These are phyloP conservation scores for Fusarium sp. DNA, from an alignment of 2,329 filamentous ascomycete species.

Conservation along the genomic window DNA sequence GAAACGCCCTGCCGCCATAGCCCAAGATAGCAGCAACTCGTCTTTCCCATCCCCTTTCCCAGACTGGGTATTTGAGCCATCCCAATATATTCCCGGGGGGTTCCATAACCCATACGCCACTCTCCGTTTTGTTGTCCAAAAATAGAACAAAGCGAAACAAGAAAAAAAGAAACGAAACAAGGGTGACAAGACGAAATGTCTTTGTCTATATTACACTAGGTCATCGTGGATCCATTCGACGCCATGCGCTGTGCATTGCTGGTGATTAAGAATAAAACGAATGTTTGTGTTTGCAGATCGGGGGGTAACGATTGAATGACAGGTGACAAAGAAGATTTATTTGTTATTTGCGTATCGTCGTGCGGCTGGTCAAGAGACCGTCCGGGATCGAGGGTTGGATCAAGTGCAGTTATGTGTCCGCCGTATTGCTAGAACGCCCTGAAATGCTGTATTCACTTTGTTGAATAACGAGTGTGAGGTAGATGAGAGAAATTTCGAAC, in stretches of 20 bases:
- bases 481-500: constrained; percentile 22
- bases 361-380: constrained; percentile 35
- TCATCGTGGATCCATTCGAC: constrained; percentile 42
- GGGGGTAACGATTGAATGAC: constrained; percentile 36
- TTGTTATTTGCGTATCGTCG: constrained; percentile 45
- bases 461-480: constrained; percentile 30
- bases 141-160: constrained; percentile 36
- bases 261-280: constrained; percentile 35
- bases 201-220: constrained; percentile 50
- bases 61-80: constrained; percentile 38
- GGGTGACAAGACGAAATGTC: constrained; percentile 34
- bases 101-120: constrained; percentile 40
- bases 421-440: constrained; percentile 39
- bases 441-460: constrained; percentile 39
- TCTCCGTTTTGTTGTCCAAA: constrained; percentile 46
- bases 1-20: constrained; percentile 44
- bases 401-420: constrained; percentile 20
- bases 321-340: constrained; percentile 43
- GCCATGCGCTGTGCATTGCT: constrained; percentile 48
- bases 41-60: constrained; percentile 26
- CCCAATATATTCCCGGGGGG: constrained; percentile 29
- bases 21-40: constrained; percentile 2
- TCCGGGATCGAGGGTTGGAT: constrained; percentile 25
- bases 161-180: constrained; percentile 39
- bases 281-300: constrained; percentile 28